These are phyloP conservation scores for Microdochium bolleyi DNA, from an alignment of 2,329 filamentous ascomycete genomes.

Conservation along the genomic window DNA sequence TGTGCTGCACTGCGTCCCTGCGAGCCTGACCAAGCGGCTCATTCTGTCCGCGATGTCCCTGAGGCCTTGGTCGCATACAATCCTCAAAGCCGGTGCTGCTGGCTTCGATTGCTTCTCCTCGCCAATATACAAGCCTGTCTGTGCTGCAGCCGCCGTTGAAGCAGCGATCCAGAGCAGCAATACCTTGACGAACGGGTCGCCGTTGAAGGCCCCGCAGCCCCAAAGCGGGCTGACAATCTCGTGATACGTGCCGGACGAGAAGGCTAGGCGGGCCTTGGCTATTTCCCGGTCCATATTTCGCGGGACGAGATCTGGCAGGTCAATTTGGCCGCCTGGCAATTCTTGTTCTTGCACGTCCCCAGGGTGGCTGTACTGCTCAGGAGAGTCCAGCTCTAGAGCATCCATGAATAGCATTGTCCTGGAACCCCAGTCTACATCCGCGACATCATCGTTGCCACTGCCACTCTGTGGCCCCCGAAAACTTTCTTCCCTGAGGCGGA, in stretches of 20 bases:
- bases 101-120: too few relatives aligned
- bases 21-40: too few relatives aligned
- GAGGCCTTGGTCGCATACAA: conserved; percentile 7
- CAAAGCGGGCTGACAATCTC: conserved; percentile 19
- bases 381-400: conserved; percentile 16
- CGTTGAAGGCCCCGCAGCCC: conserved; percentile 27
- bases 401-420: conserved; percentile 27
- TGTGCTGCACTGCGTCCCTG: too few relatives aligned
- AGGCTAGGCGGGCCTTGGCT: conserved; percentile 17
- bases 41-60: too few relatives aligned
- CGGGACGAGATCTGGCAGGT: conserved; percentile 16
- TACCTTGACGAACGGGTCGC: conserved; percentile 21
- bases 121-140: too few relatives aligned
- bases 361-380: conserved; percentile 15
- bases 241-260: conserved; percentile 10
- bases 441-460: too few relatives aligned
- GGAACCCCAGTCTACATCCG: conserved; percentile 6
- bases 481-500: conserved; percentile 7
- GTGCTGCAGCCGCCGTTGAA: conserved; percentile 11
- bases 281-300: conserved; percentile 20
- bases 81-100: conserved; percentile 4
- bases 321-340: not conserved
- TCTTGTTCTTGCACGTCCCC: conserved; percentile 4
- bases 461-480: not conserved
- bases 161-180: conserved; percentile 23